phyloP scores from a whole-genome alignment of 108 stramenopile species.

The Pelagomonas calceolata region DNA sequence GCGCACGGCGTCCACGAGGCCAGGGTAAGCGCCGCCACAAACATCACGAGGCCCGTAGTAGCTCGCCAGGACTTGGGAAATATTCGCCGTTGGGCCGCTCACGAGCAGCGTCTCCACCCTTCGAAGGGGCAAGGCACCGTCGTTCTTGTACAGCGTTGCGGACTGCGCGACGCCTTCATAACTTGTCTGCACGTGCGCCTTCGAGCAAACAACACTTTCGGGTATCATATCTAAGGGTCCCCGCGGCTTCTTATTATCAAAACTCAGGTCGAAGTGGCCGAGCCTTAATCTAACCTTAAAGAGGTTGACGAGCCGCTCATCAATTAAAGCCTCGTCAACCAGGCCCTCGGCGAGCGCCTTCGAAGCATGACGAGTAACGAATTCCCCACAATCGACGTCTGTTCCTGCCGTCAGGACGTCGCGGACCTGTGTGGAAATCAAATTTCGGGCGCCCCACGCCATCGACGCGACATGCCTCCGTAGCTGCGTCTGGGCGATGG shows the following conservation, averaged over 20 bases:
- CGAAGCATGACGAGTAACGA: neutral
- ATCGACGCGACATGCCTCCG: no score
- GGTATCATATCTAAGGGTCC: constrained; percentile 6
- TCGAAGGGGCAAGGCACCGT: constrained; percentile 9
- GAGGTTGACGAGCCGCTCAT: constrained; percentile 8
- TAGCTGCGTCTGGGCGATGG: no score
- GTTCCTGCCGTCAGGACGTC: constrained; percentile 9
- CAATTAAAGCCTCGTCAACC: constrained; percentile 9
- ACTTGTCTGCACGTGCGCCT: constrained; percentile 1
- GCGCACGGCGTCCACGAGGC: neutral
- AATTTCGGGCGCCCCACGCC: no score
- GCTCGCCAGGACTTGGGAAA: constrained; percentile 4
- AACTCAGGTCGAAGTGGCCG: constrained; percentile 16
- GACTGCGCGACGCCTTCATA: constrained; percentile 23
- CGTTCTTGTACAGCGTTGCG: constrained; percentile 29
- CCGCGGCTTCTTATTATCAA: neutral
- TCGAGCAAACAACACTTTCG: constrained; percentile 3
- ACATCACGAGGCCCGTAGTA: constrained; percentile 16
- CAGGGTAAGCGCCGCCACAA: constrained; percentile 2
- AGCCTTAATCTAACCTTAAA: constrained; percentile 18
- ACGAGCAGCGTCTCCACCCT: neutral
- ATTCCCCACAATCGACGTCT: constrained; percentile 17
- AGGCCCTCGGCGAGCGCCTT: constrained; percentile 9
- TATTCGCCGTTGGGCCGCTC: constrained; percentile 22
- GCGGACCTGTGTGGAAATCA: no score